Percentiles rank a stretch among this genome's conserved stretches.
Evolutionary conservation across 2,329 filamentous ascomycete genomes (phyloP).

Genomic region (Xylariaceae sp.): DNA sequence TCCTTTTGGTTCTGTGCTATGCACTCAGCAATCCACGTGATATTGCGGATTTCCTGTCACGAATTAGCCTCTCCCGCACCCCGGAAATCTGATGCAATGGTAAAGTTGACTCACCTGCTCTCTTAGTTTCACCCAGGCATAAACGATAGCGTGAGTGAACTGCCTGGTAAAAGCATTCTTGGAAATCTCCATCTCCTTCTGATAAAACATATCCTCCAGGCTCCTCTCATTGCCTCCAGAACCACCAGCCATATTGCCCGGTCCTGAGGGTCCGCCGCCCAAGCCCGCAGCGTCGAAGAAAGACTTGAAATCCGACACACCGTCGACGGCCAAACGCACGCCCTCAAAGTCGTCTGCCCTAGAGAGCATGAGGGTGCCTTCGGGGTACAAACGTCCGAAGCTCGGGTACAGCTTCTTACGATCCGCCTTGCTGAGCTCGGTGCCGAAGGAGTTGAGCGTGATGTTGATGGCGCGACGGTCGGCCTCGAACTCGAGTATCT

Average conservation of each 20-base stretch:
- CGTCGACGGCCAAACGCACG: conserved; percentile 88
- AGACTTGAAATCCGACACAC: conserved; percentile 85
- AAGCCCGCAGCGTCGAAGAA: conserved; percentile 92
- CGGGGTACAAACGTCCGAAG: conserved; percentile 88
- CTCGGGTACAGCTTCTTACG: conserved; percentile 93
- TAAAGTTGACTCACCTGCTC: conserved; percentile 70
- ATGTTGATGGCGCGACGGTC: conserved; percentile 98
- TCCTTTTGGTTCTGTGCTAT: conserved; percentile 99
- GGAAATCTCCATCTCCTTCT: conserved; percentile 98
- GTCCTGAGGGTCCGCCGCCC: conserved; percentile 64
- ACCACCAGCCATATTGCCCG: conserved; percentile 82
- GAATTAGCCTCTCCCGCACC: conserved; percentile 10
- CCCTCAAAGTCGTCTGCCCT: conserved; percentile 93
- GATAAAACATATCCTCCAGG: conserved; percentile 95
- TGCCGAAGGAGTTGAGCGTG: conserved; percentile 97
- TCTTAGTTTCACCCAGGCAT: conserved; percentile 94
- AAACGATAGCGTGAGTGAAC: conserved; percentile 92
- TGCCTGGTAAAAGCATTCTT: conserved; percentile 94
- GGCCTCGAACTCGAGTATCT: conserved; percentile 94
- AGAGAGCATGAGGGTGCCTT: conserved; percentile 91
- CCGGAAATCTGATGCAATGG: background rate
- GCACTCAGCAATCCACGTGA: conserved; percentile 99
- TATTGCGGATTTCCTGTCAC: conserved; percentile 92
- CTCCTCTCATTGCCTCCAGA: conserved; percentile 79
- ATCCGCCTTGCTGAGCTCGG: conserved; percentile 88